Evolutionary conservation across 2,329 filamentous ascomycete genomes (phyloP), one percentile per base, ranked within the genome.

Genomic region (Trichoderma sp.): DNA sequence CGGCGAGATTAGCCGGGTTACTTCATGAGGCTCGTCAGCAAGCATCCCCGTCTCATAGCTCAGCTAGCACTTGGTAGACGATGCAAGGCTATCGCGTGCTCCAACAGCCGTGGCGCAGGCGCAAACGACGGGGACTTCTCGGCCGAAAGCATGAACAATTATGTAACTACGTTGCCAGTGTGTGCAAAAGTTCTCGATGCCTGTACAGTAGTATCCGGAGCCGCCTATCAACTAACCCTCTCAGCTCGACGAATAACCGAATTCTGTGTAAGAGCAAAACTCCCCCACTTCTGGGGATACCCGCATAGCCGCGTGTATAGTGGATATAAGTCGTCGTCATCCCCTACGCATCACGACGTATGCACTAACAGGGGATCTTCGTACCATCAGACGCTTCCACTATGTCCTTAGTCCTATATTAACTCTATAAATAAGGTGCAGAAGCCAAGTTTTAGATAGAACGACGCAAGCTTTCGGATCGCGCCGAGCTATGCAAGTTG

Each of bases 251-350:
- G 39, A 3, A 15, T n/a, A n/a, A 8, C 39, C 39, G 2, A n/a
- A 9, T 9, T 43, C 15, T 4, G 39, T 43, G 15, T 43, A 43
- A 43, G 39, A 43, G 39, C 39, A 43, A 43, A 43, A n/a, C 39
- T 43, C 39, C 39, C 36, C 39, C 39, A 43, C 39, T 43, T 17
- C 15, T 43, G 39, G 39, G 15, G 39, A 43, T 43, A 43, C 39
- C 39, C 39, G 39, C 39, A 43, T 66, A 23, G 36, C 39, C 26
- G 20, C 32, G 32, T 39, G 50, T 13, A 20, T 26, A 15, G 63
- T 57, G 63, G 63, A 50, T 20, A 66, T 55, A 39, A 26, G 63
- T 55, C 26, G 63, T 66, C 63, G 63, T 66, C 30, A 66, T 66
- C 47, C 6, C 30, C 12, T 64, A 64, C 61, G 36, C 43, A 64